Percentiles rank a stretch among this genome's conserved stretches.
Conservation (phyloP, 495 filamentous ascomycete genomes). For the Aspergillus sclerotiicarbonarius region DNA sequence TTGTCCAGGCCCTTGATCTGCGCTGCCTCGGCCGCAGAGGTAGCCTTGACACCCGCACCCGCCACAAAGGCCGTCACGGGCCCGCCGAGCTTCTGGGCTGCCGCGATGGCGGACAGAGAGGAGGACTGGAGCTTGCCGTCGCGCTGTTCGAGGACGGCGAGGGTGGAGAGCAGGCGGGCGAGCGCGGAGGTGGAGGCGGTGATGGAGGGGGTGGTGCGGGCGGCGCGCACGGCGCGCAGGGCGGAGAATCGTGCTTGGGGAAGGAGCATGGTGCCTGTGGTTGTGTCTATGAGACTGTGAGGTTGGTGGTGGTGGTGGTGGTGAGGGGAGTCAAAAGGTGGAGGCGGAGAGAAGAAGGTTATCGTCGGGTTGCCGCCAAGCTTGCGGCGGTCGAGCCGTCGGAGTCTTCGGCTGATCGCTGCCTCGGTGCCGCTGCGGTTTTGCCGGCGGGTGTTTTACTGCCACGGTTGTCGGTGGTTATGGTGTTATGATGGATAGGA, state of each 20-base stretch:
- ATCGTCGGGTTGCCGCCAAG: constrained; percentile 31
- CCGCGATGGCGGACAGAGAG: constrained; percentile 82
- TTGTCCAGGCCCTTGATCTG: constrained; percentile 90
- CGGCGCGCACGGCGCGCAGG: constrained; percentile 48
- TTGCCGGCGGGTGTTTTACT: not conserved
- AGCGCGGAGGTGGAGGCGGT: constrained; percentile 45
- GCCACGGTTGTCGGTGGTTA: no score
- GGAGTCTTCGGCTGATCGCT: not conserved
- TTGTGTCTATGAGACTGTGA: constrained; percentile 12
- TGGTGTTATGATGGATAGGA: no score
- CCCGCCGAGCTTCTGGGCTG: constrained; percentile 83
- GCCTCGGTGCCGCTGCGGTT: not conserved
- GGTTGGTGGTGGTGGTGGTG: constrained; percentile 24
- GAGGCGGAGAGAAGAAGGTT: constrained; percentile 18
- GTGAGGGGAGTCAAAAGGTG: constrained; percentile 15
- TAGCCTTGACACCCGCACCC: constrained; percentile 69
- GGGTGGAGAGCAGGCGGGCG: constrained; percentile 75
- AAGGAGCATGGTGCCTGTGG: constrained; percentile 33
- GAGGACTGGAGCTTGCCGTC: constrained; percentile 81
- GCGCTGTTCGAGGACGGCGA: constrained; percentile 90
- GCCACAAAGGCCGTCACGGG: constrained; percentile 84
- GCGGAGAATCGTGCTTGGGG: constrained; percentile 43
- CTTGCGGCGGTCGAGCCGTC: not conserved
- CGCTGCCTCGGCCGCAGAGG: constrained; percentile 80
- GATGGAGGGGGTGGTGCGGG: constrained; percentile 18